A percentile compares a stretch with the other conserved stretches of the same genome.
These are phyloP conservation scores for Patellifolia procumbens DNA, from an alignment of 179 eudicot species.

Conservation along the genomic window DNA sequence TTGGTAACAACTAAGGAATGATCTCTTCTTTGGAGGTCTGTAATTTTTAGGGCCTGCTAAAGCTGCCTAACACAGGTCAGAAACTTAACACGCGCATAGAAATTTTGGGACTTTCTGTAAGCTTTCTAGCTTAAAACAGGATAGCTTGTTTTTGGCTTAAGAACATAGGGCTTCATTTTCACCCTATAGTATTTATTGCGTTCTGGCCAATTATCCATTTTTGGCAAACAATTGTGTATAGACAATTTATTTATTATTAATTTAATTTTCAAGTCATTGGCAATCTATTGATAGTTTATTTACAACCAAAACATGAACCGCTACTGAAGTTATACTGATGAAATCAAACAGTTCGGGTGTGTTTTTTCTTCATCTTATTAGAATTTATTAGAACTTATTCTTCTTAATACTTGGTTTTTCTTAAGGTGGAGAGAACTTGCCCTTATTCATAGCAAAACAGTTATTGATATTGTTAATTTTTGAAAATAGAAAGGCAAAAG, in stretches of 20 bases:
- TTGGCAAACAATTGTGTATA: neutral
- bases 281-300: neutral
- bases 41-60: neutral
- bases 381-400: too few relatives aligned
- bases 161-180: neutral
- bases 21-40: conserved; percentile 17
- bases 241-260: neutral
- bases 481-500: too few relatives aligned
- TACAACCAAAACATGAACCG: neutral
- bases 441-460: too few relatives aligned
- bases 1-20: conserved; percentile 36
- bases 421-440: too few relatives aligned
- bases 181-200: neutral
- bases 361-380: too few relatives aligned
- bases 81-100: conserved; percentile 1
- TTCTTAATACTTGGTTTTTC: too few relatives aligned
- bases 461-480: too few relatives aligned
- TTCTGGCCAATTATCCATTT: neutral
- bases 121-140: neutral
- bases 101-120: conserved; percentile 11
- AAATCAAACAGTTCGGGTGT: neutral
- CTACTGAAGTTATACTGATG: conserved; percentile 1
- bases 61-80: conserved; percentile 16
- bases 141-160: neutral
- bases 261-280: too few relatives aligned